A percentile compares a stretch with the other conserved stretches of the same genome.
Evolutionary conservation across 1,139 yeast species (phyloP).

Genomic region (Yamadazyma sp.): DNA sequence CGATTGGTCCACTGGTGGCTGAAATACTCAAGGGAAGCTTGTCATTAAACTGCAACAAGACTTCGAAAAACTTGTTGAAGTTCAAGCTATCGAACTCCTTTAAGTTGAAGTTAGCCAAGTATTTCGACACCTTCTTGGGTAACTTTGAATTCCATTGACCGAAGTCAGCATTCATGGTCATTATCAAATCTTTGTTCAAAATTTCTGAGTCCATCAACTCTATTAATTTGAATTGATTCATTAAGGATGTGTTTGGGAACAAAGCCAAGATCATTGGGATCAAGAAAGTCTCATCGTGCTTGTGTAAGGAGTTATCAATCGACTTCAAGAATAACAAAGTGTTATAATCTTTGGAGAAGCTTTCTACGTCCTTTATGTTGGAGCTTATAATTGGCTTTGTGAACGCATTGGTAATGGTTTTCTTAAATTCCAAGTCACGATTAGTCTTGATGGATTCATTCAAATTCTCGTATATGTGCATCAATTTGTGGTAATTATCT

Average conservation of each 20-base stretch:
- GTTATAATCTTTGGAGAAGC: constrained; percentile 27
- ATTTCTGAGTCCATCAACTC: constrained; percentile 36
- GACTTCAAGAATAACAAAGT: constrained; percentile 39
- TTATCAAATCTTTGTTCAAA: constrained; percentile 29
- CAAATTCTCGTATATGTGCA: constrained; percentile 22
- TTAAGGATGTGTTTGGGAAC: constrained; percentile 26
- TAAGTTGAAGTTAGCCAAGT: constrained; percentile 23
- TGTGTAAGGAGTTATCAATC: constrained; percentile 36
- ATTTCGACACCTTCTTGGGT: constrained; percentile 23
- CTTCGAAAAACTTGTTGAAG: constrained; percentile 32
- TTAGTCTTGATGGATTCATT: constrained; percentile 29
- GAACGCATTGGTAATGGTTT: constrained; percentile 23
- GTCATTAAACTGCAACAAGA: constrained; percentile 40
- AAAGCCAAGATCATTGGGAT: constrained; percentile 38
- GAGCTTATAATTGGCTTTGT: constrained; percentile 30
- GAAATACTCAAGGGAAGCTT: constrained; percentile 44
- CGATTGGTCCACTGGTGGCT: constrained; percentile 46
- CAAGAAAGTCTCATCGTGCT: constrained; percentile 41
- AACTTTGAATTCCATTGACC: constrained; percentile 26
- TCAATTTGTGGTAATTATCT: constrained; percentile 20
- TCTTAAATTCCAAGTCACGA: constrained; percentile 37
- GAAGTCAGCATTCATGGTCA: constrained; percentile 26
- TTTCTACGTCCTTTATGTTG: constrained; percentile 11
- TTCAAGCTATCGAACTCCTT: constrained; percentile 36
- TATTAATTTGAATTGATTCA: constrained; percentile 30